Evolutionary conservation across 1,284 basidiomycete genomes (phyloP), one percentile per base, ranked within the genome.

Genomic region (Chiua sp.): DNA sequence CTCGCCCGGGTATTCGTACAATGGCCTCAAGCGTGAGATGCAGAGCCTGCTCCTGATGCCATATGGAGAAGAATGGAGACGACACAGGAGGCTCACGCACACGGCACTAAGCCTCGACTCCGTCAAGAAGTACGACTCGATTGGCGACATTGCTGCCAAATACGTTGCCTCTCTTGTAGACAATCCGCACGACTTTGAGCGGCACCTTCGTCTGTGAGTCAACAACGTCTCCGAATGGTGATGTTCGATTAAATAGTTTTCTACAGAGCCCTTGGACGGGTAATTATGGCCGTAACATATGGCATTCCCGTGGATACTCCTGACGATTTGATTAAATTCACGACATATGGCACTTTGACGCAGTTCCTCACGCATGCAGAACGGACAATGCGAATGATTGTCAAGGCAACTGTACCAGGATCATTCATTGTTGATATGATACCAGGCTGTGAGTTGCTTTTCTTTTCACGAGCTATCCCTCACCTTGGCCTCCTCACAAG

Each of bases 231-330:
- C 13, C 18, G 4, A 12, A 30, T 5, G 13, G 13, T 20, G 23
- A 28, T 16, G 13, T 7, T 44, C 30, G 6, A 39, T 39, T 63
- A 37, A 63, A 52, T 33, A 33, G 3, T 2, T 18, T 13, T 32
- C 33, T 44, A 35, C 53, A 73, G 72, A 28, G 57, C 69, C 23
- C 48, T 70, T 11, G 68, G 65, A 18, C 63, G 71, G 26, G 65
- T 69, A 44, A 50, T 72, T 8, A 51, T 74, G 56, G 30, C 64
- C 20, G 60, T 68, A n/a, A 74, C 72, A 18, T 73, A 73, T 59
- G 71, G 71, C 10, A 6, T 73, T 7, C 59, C 65, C 2, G 65
- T 67, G 4, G 30, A 62, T 46, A 63, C 55, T 1, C 59, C 63
- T 11, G 63, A 69, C 35, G 63, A 67, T 47, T n/a, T 65, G 33